phyloP scores from a whole-genome alignment of 768 basidiomycete species.

The Podaxis carcinomalis region DNA sequence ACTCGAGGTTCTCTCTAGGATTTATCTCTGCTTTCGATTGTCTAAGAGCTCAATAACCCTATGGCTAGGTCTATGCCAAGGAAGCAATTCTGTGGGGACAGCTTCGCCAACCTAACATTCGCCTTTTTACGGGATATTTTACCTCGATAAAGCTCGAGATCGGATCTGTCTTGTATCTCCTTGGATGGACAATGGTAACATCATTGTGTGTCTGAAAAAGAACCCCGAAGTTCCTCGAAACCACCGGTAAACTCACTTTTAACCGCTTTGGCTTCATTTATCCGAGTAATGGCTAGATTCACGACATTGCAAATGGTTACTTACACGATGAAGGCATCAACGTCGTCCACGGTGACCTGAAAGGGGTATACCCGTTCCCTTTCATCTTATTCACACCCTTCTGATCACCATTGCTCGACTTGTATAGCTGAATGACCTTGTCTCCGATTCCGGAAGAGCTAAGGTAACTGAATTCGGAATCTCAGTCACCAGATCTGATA shows the following conservation, averaged over 20 bases:
- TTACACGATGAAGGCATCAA: conserved; percentile 11
- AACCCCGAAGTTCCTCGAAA: background rate
- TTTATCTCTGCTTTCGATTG: conserved; percentile 6
- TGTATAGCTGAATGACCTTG: conserved; percentile 12
- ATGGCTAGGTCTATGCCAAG: background rate
- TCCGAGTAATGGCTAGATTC: background rate
- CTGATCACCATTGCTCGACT: too few relatives aligned
- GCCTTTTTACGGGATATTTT: conserved; percentile 10
- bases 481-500: conserved; percentile 3
- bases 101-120: conserved; percentile 1
- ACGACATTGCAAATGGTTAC: conserved; percentile 11
- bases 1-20: conserved; percentile 17
- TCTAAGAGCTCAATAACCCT: conserved; percentile 19
- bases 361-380: conserved; percentile 4
- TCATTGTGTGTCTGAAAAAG: background rate
- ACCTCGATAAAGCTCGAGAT: background rate
- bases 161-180: conserved; percentile 11
- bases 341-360: conserved; percentile 14
- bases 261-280: background rate
- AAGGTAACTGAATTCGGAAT: conserved; percentile 15
- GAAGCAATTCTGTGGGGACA: conserved; percentile 8
- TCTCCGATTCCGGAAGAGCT: conserved; percentile 6
- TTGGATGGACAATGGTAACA: conserved; percentile 15
- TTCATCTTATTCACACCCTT: too few relatives aligned
- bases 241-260: background rate